Evolutionary conservation across 192 early-diverging fungal species (phyloP), one percentile per base, ranked within the genome.

Genomic region (Coemansia sp.): DNA sequence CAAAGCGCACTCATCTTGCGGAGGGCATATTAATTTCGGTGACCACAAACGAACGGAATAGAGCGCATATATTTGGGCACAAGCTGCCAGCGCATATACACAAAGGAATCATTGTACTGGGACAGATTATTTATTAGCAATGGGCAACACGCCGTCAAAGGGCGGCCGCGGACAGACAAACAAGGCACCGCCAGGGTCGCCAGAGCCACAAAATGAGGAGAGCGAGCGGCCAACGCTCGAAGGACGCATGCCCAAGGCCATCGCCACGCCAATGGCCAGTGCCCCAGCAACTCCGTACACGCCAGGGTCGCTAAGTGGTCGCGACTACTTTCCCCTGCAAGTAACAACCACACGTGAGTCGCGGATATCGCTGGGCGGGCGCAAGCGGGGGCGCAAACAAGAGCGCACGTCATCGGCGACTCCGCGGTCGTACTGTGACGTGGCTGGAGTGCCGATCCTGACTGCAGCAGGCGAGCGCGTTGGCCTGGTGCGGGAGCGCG

Each of bases 91-190:
- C 27, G 27, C 27, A 27, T 27, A 41, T 13, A 41, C 9, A 14
- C 39, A 48, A n/a, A n/a, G 45, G 3, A n/a, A 13, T 14, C 45
- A 48, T 48, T 18, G n/a, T 5, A 48, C 16, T 18, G 45, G 41
- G 16, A 3, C 41, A 16, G 41, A 14, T 14, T n/a, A 16, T 49
- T 8, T 49, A 16, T 18, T 7, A 19, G 45, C 20, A 27, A 79
- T 79, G 76, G 76, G 76, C 22, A 79, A 79, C 68, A 49, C 71
- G 39, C 76, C 76, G 18, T 79, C 76, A 26, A 79, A 79, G 61
- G 62, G 45, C 47, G 50, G 61, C 18, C 69, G 65, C 64, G 20
- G 71, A 54, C 76, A 54, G 59, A 18, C 68, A n/a, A 38, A 52
- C 13, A 14, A 26, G 49, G n/a, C 47, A 39, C n/a, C 24, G 24